phyloP scores from a whole-genome alignment of 2,329 filamentous ascomycete genomes.

The Penicillium sp. region DNA sequence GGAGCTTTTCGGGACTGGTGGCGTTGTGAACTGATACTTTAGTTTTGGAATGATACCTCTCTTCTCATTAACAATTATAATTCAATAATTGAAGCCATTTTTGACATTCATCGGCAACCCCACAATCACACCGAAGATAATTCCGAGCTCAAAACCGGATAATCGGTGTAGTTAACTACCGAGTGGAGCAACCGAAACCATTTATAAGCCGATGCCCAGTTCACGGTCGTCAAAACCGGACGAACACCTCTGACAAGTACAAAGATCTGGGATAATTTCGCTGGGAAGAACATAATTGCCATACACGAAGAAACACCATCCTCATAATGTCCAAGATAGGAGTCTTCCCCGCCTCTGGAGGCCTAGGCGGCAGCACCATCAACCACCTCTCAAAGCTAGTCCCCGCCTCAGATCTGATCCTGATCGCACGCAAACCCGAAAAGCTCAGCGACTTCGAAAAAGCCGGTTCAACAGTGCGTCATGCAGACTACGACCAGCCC shows the following conservation, averaged over 20 bases:
- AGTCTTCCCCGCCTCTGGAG: conserved; percentile 50
- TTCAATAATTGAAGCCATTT: too few species aligned
- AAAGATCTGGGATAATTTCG: too few species aligned
- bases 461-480: conserved; percentile 24
- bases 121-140: neutral
- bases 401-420: conserved; percentile 44
- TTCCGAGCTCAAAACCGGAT: neutral
- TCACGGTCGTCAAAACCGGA: neutral
- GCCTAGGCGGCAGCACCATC: conserved; percentile 49
- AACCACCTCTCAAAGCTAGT: conserved; percentile 45
- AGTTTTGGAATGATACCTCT: conserved; percentile 6
- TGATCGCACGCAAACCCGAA: conserved; percentile 42
- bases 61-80: conserved; percentile 1
- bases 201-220: conserved; percentile 6
- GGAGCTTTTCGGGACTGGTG: conserved; percentile 63
- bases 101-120: too few species aligned
- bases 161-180: neutral
- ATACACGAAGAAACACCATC: neutral
- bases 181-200: neutral
- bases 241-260: too few species aligned
- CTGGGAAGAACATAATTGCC: too few species aligned
- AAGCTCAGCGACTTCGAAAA: conserved; percentile 12
- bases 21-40: conserved; percentile 20
- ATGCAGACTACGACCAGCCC: conserved; percentile 50
- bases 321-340: conserved; percentile 23